Conservation (phyloP, 768 basidiomycete genomes). For the Dentipellis sp. region DNA sequence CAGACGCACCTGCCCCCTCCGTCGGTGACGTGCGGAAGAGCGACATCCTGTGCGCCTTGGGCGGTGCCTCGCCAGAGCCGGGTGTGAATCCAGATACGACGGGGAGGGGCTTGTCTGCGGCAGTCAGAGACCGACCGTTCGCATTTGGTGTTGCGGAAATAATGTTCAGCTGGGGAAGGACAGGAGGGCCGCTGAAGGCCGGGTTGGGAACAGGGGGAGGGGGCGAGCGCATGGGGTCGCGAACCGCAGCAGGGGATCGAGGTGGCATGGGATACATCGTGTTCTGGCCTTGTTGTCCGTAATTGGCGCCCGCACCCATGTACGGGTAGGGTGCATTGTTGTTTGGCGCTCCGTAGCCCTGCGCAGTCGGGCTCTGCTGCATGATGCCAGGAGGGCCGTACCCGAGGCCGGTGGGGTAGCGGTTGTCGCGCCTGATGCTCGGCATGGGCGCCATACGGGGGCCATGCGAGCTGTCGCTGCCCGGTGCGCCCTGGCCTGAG, state of each 20-base stretch:
- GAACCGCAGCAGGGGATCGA: neutral
- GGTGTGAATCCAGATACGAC: neutral
- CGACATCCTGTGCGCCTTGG: neutral
- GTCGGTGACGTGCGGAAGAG: neutral
- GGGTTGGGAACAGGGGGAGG: neutral
- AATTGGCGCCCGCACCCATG: neutral
- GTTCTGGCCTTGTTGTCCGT: neutral
- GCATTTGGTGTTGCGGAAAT: conserved; percentile 2
- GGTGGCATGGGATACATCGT: neutral
- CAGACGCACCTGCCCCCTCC: neutral
- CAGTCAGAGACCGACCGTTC: neutral
- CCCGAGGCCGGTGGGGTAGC: neutral
- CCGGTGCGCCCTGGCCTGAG: neutral
- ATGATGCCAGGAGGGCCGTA: neutral
- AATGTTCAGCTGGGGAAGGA: neutral
- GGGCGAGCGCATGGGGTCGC: neutral
- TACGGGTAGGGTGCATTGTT: neutral
- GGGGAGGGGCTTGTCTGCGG: neutral
- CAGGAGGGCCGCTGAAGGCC: neutral
- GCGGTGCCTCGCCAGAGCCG: neutral
- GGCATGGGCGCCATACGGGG: neutral
- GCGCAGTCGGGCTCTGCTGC: neutral
- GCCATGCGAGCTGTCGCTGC: neutral
- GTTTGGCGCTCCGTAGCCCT: neutral
- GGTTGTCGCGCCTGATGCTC: neutral